These are phyloP conservation scores for Anthoceros angustus DNA, from an alignment of 225 moss, liverwort and hornwort species.

Conservation along the genomic window DNA sequence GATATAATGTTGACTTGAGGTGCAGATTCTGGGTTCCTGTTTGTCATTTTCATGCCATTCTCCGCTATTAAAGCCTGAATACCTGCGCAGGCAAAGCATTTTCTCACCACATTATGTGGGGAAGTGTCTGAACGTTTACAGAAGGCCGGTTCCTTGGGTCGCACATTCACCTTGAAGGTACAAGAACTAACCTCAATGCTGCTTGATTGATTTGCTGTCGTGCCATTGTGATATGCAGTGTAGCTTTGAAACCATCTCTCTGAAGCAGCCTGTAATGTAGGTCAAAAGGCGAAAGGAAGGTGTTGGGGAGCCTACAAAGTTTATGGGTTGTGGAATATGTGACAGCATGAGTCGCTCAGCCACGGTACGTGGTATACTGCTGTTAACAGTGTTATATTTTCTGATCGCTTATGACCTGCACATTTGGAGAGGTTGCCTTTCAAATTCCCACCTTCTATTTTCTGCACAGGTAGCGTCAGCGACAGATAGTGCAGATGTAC, in stretches of 20 bases:
- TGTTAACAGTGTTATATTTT: neutral
- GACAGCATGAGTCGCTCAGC: constrained; percentile 93
- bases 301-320: constrained; percentile 72
- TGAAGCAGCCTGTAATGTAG: constrained; percentile 15
- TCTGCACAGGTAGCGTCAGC: constrained; percentile 63
- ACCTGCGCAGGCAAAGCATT: constrained; percentile 58
- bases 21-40: neutral
- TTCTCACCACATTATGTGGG: constrained; percentile 57
- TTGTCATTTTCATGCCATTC: too few relatives aligned
- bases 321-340: constrained; percentile 91
- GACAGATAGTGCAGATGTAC: constrained; percentile 64
- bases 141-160: constrained; percentile 49
- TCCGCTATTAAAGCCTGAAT: neutral
- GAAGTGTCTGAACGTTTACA: constrained; percentile 79
- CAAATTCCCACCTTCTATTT: neutral
- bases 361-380: constrained; percentile 34
- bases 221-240: neutral
- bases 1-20: neutral
- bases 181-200: constrained; percentile 6
- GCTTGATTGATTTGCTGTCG: neutral
- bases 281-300: constrained; percentile 88
- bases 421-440: neutral
- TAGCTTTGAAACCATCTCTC: neutral
- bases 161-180: constrained; percentile 88
- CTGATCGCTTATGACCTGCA: neutral